Base-by-base conservation (phyloP, 2,329 filamentous ascomycete species). In the Cordyceps tenuipes region DNA sequence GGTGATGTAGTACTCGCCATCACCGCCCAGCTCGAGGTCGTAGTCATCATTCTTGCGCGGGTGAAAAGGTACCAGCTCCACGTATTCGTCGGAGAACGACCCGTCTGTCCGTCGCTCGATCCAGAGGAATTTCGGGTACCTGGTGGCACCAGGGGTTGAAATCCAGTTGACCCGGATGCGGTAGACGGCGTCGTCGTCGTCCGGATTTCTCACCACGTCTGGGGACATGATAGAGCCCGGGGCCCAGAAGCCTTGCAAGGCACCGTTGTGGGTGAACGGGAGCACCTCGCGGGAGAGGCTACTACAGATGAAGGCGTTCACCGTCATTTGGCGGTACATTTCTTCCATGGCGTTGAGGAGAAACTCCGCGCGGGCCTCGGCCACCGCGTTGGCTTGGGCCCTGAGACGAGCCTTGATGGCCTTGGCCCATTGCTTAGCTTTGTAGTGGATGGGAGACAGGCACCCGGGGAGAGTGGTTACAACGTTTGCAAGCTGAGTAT, bases 271-370 rank as follows among this genome's bases (percentile, higher is more conserved):
- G 23, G 9, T 1, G 34, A 31, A 57, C 9, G 5, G 17, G n/a
- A 19, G 10, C 1, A 34, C 17, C 17, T 51, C 23, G 49, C 60
- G 54, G 55, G 39, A 34, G 55, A 61, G 44, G 0, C 26, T 19
- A 44, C 49, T 23, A n/a, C 36, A 39, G 49, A 44, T n/a, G 13
- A 50, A 48, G 21, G 50, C 50, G 23, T 57, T 41, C n/a, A 59
- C 21, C 31, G 23, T 29, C 17, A 48, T 15, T 5, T 61, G 60
- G 34, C 54, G 54, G 55, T 55, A 31, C 44, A 61, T 57, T 15
- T 54, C 41, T 26, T 61, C 60, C 15, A 10, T 15, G 31, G 60
- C 54, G 5, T 44, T 5, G 6, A 15, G 6, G 26, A 61, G 13
- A 19, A 43, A 17, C 1, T 26, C 10, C 26, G 36, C 9, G 60